Base-by-base conservation (phyloP, 2,329 filamentous ascomycete species). In the Fusarium brevicatenulatum region DNA sequence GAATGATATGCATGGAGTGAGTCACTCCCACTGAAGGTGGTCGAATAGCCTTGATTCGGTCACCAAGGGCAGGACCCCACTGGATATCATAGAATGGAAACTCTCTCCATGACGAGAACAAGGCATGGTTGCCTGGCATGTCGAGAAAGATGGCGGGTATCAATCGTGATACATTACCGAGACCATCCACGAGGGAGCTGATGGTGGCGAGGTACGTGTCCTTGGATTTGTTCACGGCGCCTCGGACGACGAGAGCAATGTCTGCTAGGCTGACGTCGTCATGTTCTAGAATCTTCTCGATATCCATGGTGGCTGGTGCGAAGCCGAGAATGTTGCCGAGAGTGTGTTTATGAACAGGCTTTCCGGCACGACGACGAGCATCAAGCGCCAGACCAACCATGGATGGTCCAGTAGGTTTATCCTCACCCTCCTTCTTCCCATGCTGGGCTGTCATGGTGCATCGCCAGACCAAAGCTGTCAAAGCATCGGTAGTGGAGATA, bases 21-120 rank as follows among this genome's bases (percentile, higher is more conserved):
- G 63, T 68, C 9, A 68, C 44, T 36, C 65, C 65, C 5, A 39
- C 56, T 4, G 44, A 63, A 0, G 65, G 65, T 2, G 64, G 54
- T 18, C 65, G 47, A 36, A 68, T 25, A 10, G 65, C 65, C 4
- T 68, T 50, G 2, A 68, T 47, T 3, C 8, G 34, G 2, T 10
- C 37, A 1, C 65, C 65, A 4, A 68, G 19, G 0, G 32, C 63
- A n/a, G 63, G 37, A 4, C 65, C 65, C 65, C 65, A 68, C n/a
- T 63, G 58, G 4, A 68, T 52, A 7, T 68, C 42, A n/a, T 68
- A 68, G 13, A 68, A 68, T 0, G 55, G 47, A 23, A 68, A 68
- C 25, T 68, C 65, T 40, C 65, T 61, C 65, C 65, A 68, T 2
- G 65, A 68, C 1, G 65, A 68, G 5, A 68, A 23, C 4, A 68